Conservation (phyloP, 2,329 filamentous ascomycete species). For the Aspergillus neotritici region DNA sequence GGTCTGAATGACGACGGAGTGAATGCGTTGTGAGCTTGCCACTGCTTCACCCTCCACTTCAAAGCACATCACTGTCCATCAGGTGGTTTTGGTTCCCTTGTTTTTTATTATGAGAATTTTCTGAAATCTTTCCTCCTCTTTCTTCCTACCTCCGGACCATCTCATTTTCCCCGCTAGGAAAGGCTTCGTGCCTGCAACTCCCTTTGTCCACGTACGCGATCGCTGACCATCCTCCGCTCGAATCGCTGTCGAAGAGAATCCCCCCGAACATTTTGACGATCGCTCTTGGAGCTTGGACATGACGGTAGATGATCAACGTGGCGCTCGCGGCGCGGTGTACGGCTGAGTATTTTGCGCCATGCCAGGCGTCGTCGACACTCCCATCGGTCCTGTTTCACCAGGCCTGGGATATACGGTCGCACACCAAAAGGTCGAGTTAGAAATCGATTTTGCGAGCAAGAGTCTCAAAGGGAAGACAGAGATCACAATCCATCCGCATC, state of each 20-base stretch:
- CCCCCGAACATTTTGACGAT: not conserved
- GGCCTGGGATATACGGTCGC: slow-evolving; percentile 54
- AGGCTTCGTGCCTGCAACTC: not conserved
- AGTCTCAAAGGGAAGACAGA: slow-evolving; percentile 72
- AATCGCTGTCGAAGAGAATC: not conserved
- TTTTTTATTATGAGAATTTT: not conserved
- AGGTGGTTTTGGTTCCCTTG: too few species aligned
- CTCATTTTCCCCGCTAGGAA: not conserved
- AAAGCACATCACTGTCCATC: too few species aligned
- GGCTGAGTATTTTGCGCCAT: slow-evolving; percentile 34
- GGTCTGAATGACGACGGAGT: slow-evolving; percentile 6
- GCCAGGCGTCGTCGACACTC: slow-evolving; percentile 37
- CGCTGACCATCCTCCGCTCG: not conserved
- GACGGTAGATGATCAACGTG: slow-evolving; percentile 31
- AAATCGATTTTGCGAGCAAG: slow-evolving; percentile 76
- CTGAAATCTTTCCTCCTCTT: not conserved
- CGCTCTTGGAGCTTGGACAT: slow-evolving; percentile 30
- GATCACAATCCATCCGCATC: slow-evolving; percentile 67
- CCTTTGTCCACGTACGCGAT: not conserved
- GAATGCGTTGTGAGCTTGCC: not conserved
- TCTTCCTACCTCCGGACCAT: not conserved
- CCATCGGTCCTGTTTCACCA: slow-evolving; percentile 24
- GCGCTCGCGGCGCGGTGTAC: slow-evolving; percentile 35
- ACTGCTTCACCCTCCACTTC: too few species aligned
- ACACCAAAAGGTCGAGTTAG: slow-evolving; percentile 82